Conservation (phyloP, 805 yeast species). For the Metschnikowia bowlesiae region DNA sequence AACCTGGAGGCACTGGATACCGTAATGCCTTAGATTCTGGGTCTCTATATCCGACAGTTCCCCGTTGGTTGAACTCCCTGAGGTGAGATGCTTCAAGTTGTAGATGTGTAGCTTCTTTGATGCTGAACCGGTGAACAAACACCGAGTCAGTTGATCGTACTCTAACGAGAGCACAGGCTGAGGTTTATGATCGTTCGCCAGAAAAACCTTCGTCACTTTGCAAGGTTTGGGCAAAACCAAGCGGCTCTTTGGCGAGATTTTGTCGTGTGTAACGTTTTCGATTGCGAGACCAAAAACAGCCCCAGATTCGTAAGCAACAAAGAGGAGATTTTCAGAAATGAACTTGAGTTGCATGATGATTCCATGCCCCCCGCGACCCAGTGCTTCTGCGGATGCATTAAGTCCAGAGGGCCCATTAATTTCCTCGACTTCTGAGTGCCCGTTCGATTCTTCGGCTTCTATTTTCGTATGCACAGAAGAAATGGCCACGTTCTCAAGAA, state of each 20-base stretch:
- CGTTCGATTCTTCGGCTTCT: neutral
- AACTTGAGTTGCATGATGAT: slow-evolving; percentile 59
- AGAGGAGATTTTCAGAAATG: slow-evolving; percentile 26
- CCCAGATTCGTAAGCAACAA: slow-evolving; percentile 75
- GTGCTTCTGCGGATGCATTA: neutral
- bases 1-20: slow-evolving; percentile 16
- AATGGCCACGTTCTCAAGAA: slow-evolving; percentile 29
- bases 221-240: slow-evolving; percentile 25
- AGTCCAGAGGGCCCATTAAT: slow-evolving; percentile 6
- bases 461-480: neutral
- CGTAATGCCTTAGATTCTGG: slow-evolving; percentile 16
- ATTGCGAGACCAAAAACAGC: slow-evolving; percentile 34
- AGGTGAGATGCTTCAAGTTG: slow-evolving; percentile 6
- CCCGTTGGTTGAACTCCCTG: neutral
- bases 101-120: slow-evolving; percentile 37
- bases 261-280: slow-evolving; percentile 10
- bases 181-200: slow-evolving; percentile 42
- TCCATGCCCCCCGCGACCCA: slow-evolving; percentile 42
- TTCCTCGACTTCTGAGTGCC: slow-evolving; percentile 6
- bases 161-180: slow-evolving; percentile 50
- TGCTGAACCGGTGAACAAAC: slow-evolving; percentile 45
- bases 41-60: neutral
- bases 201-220: slow-evolving; percentile 15
- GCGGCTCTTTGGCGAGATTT: slow-evolving; percentile 4
- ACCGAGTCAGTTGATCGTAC: slow-evolving; percentile 18